Base-by-base conservation (phyloP, 352 stramenopile species). In the Phytophthora ramorum region DNA sequence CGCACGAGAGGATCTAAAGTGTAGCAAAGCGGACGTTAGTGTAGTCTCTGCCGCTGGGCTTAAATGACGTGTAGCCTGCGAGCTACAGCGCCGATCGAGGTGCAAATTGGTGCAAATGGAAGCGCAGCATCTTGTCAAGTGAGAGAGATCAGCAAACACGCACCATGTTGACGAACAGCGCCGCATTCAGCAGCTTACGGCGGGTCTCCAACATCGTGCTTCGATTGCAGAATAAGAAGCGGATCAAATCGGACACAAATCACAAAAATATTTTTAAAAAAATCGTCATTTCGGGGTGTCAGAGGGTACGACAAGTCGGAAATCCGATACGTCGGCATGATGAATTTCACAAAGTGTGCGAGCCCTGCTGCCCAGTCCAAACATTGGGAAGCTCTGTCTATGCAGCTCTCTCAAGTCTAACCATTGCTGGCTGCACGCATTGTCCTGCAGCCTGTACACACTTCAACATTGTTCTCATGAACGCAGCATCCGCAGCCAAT, bases 121-220 rank as follows among this genome's bases (percentile, higher is more conserved):
- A 63, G 46, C 28, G 26, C 6, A 17, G 12, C 0, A 12, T 20
- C 22, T 65, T 19, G 7, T 1, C 7, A 24, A 50, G 14, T 34
- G 46, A 12, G 20, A 38, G n/a, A 0, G 17, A 5, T 6, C 26
- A n/a, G 7, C 0, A 40, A n/a, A 54, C 10, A 78, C 86, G 49
- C 53, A 95, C 87, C 63, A 93, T 77, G 47, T 90, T 93, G 40
- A 52, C 52, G 32, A 79, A 63, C 34, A 95, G 81, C 65, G 84
- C 79, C 35, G 71, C 76, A 73, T 93, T 93, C 24, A 95, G 83
- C 56, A 89, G 69, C 50, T 90, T 90, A 20, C 80, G 83, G 28
- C 79, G 80, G 53, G 78, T 81, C 59, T 90, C 75, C 10, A 87
- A 69, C 78, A 90, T 90, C 32, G 34, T 66, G 14, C 10, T n/a